Conservation (phyloP, 441 rosid species). For the Geranium incanum region DNA sequence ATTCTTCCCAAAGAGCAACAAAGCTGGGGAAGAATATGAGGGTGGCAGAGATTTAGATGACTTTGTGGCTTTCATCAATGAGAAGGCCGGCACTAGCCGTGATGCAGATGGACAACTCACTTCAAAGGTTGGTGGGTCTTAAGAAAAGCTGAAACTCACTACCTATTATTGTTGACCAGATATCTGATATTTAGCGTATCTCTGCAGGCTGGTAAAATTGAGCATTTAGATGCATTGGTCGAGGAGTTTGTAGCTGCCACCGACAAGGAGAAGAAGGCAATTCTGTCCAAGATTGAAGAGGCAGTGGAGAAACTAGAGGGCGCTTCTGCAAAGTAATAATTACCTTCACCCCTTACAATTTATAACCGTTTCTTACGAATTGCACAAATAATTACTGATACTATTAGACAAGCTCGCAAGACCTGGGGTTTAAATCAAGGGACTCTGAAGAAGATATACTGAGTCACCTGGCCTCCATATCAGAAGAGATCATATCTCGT, state of each 20-base stretch:
- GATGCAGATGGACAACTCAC: constrained; percentile 81
- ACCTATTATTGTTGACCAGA: background rate
- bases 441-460: too few species aligned
- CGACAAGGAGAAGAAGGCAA: constrained; percentile 62
- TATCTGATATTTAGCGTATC: background rate
- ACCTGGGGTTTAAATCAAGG: too few species aligned
- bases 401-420: too few species aligned
- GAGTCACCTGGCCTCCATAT: too few species aligned
- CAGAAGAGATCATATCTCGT: too few species aligned
- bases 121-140: constrained; percentile 43
- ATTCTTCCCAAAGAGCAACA: constrained; percentile 79
- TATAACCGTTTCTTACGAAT: background rate
- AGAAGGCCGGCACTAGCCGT: constrained; percentile 69
- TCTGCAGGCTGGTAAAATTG: constrained; percentile 79
- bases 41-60: constrained; percentile 82
- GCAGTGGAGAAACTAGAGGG: constrained; percentile 70
- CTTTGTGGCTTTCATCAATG: constrained; percentile 75
- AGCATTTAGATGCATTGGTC: constrained; percentile 62
- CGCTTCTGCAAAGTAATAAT: constrained; percentile 47
- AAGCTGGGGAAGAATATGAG: constrained; percentile 85
- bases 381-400: background rate
- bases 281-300: constrained; percentile 56
- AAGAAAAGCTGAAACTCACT: background rate
- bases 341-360: background rate
- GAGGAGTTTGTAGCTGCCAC: constrained; percentile 74